Evolutionary conservation across 768 basidiomycete genomes (phyloP).

Genomic region (Boletus rufocinnamomeus): DNA sequence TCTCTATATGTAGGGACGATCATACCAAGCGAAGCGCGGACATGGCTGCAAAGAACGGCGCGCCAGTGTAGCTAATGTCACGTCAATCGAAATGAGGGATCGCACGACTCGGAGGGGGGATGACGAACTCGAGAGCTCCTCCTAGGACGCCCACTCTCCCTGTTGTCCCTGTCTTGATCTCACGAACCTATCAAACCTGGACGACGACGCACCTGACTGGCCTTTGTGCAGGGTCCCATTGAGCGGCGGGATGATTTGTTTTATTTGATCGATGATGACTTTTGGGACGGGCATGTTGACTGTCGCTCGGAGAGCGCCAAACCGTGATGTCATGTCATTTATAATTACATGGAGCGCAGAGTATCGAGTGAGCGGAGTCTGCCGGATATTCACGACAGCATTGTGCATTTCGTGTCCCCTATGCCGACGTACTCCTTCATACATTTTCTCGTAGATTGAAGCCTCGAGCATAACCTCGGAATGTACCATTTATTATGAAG

Average conservation of each 20-base stretch:
- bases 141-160: constrained; percentile 94
- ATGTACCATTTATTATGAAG: too few relatives aligned
- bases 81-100: not conserved
- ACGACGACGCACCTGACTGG: constrained; percentile 68
- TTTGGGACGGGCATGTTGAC: constrained; percentile 60
- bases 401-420: too few relatives aligned
- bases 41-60: constrained; percentile 94
- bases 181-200: not conserved
- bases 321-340: too few relatives aligned
- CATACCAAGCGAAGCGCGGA: constrained; percentile 81
- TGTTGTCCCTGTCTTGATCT: constrained; percentile 24
- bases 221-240: constrained; percentile 91
- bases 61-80: constrained; percentile 84
- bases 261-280: constrained; percentile 67
- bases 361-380: too few relatives aligned
- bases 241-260: constrained; percentile 86
- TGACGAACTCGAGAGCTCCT: constrained; percentile 84
- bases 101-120: not conserved
- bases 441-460: too few relatives aligned
- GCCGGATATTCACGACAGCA: too few relatives aligned
- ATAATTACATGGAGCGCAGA: too few relatives aligned
- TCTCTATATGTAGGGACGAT: not conserved
- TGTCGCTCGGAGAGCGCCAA: too few relatives aligned
- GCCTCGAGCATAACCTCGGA: too few relatives aligned
- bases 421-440: too few relatives aligned